phyloP scores from a whole-genome alignment of 1,139 yeast genomes.

The Eremothecium sinecaudum region DNA sequence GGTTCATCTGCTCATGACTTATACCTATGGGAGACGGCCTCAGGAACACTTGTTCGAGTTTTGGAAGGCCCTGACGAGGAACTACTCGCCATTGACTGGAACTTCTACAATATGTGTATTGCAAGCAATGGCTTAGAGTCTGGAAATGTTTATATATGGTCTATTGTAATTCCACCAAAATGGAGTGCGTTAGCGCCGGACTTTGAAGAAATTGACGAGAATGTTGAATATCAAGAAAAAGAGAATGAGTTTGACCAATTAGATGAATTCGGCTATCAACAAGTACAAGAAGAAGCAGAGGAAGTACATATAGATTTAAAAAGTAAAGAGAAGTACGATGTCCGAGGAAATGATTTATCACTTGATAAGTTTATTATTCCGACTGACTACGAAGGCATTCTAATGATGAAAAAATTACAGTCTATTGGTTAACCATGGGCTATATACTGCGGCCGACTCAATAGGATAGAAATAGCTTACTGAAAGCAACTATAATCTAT shows the following conservation, averaged over 20 bases:
- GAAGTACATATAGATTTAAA: constrained; percentile 61
- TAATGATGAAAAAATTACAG: constrained; percentile 15
- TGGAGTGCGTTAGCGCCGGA: constrained; percentile 98
- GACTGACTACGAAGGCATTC: constrained; percentile 26
- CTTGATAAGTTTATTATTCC: constrained; percentile 24
- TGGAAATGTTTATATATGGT: constrained; percentile 79
- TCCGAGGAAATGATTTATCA: constrained; percentile 42
- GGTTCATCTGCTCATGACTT: constrained; percentile 83
- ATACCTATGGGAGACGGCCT: constrained; percentile 85
- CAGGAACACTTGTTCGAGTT: constrained; percentile 82
- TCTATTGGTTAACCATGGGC: too few species aligned
- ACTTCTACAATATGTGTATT: constrained; percentile 60
- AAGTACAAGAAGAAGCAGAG: constrained; percentile 56
- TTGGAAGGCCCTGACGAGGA: constrained; percentile 89
- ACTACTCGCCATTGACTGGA: constrained; percentile 79
- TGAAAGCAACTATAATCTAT: too few species aligned
- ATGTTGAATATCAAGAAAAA: constrained; percentile 74
- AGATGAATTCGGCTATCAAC: constrained; percentile 51
- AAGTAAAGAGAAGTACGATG: constrained; percentile 53
- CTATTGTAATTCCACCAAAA: constrained; percentile 73
- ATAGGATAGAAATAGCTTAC: too few species aligned
- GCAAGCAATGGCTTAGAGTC: constrained; percentile 86
- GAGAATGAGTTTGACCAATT: constrained; percentile 90
- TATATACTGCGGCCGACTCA: too few species aligned
- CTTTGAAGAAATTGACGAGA: constrained; percentile 89